These are phyloP conservation scores for Alternaria incomplexa DNA, from an alignment of 2,329 filamentous ascomycete genomes.

Conservation along the genomic window DNA sequence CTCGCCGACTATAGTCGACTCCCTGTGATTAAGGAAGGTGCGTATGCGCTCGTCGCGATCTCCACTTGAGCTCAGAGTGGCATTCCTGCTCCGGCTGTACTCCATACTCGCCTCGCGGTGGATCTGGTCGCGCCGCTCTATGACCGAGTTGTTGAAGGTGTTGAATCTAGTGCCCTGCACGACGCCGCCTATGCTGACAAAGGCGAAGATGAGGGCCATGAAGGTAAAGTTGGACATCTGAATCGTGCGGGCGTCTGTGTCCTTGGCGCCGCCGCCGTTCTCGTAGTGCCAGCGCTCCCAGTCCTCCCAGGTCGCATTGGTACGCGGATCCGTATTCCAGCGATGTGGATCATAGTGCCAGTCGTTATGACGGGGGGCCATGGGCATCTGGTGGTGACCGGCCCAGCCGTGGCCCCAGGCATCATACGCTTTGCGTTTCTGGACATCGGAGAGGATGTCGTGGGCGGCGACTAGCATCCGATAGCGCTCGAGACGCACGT, in stretches of 20 bases:
- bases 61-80: constrained; percentile 54
- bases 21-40: constrained; percentile 69
- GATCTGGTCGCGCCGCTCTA: constrained; percentile 70
- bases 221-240: constrained; percentile 84
- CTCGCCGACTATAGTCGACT: constrained; percentile 49
- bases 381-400: constrained; percentile 32
- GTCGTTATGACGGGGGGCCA: constrained; percentile 30
- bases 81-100: constrained; percentile 61
- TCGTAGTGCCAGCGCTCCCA: constrained; percentile 70
- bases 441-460: constrained; percentile 81
- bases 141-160: constrained; percentile 64
- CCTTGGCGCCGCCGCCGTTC: constrained; percentile 38
- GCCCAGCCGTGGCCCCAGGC: constrained; percentile 81
- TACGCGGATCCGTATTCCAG: constrained; percentile 55
- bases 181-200: constrained; percentile 73
- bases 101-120: constrained; percentile 71
- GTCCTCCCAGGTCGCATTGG: constrained; percentile 97
- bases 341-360: constrained; percentile 35
- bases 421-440: constrained; percentile 83
- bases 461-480: constrained; percentile 87
- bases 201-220: constrained; percentile 70
- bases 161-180: constrained; percentile 75
- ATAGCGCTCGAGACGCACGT: constrained; percentile 83
- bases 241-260: constrained; percentile 55
- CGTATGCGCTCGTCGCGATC: constrained; percentile 67